A percentile compares a stretch with the other conserved stretches of the same genome.
Conservation (phyloP, 148 eudicot genomes). For the Limonium bicolor region DNA sequence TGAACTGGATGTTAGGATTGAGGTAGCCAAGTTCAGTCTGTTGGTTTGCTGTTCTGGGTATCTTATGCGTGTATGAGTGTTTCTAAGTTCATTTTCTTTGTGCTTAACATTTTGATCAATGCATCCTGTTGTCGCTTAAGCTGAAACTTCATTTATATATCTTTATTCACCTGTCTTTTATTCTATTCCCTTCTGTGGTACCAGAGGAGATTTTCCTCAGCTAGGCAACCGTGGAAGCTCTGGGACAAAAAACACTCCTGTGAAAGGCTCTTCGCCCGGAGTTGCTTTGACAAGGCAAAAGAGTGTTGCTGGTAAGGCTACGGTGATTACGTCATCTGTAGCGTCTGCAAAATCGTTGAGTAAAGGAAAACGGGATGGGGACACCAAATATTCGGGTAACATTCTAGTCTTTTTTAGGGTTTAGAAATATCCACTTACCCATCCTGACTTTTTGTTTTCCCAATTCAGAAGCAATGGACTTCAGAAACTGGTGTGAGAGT, state of each 20-base stretch:
- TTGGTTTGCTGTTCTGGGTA: too few species aligned
- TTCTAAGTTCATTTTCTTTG: too few species aligned
- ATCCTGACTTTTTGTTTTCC: neutral
- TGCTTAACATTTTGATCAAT: too few species aligned
- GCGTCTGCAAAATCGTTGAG: slow-evolving; percentile 27
- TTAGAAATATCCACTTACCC: too few species aligned
- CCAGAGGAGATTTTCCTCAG: slow-evolving; percentile 63
- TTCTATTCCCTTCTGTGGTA: neutral
- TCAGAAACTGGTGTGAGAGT: slow-evolving; percentile 92
- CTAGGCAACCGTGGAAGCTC: slow-evolving; percentile 47
- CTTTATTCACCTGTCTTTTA: neutral
- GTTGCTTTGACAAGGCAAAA: slow-evolving; percentile 39
- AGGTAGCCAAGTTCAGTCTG: too few species aligned
- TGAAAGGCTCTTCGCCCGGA: slow-evolving; percentile 33
- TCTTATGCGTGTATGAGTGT: too few species aligned
- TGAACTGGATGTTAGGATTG: too few species aligned
- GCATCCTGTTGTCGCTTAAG: too few species aligned
- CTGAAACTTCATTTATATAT: neutral
- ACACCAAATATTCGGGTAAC: slow-evolving; percentile 58
- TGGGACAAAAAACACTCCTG: slow-evolving; percentile 48
- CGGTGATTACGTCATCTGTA: slow-evolving; percentile 33
- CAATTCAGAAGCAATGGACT: slow-evolving; percentile 80
- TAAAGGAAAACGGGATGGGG: slow-evolving; percentile 51
- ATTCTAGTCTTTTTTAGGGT: too few species aligned
- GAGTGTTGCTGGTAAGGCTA: slow-evolving; percentile 27